These are phyloP conservation scores for Metarhizium album DNA, from an alignment of 2,329 filamentous ascomycete genomes.

Conservation along the genomic window DNA sequence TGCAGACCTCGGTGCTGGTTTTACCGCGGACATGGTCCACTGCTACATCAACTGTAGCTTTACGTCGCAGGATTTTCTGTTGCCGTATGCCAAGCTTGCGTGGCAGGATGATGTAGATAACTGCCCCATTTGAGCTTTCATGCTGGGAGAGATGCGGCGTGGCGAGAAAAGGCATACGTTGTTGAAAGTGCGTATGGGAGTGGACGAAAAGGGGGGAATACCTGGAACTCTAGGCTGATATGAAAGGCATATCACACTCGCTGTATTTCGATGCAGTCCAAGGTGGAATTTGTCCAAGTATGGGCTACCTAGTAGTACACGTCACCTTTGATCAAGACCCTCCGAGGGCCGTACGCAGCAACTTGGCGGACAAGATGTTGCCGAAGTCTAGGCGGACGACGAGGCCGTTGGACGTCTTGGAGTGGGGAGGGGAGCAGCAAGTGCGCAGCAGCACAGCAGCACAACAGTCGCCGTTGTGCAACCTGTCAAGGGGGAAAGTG, in stretches of 20 bases:
- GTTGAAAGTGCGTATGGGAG: too few relatives aligned
- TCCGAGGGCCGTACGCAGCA: conserved; percentile 37
- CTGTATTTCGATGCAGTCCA: background rate
- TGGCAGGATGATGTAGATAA: conserved; percentile 26
- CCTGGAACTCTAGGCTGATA: too few relatives aligned
- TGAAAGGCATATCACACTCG: too few relatives aligned
- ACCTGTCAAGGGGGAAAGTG: conserved; percentile 31
- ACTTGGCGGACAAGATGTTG: conserved; percentile 30
- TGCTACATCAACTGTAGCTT: conserved; percentile 30
- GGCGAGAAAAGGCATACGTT: too few relatives aligned
- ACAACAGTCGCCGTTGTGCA: too few relatives aligned
- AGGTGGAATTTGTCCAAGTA: background rate
- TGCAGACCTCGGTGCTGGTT: conserved; percentile 24
- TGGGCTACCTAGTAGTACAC: conserved; percentile 28
- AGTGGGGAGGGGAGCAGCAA: too few relatives aligned
- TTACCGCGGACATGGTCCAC: conserved; percentile 22
- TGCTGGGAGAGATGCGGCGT: too few relatives aligned
- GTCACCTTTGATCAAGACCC: conserved; percentile 37
- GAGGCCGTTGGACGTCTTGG: conserved; percentile 59
- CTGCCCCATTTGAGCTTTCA: conserved; percentile 21
- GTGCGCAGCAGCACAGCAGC: too few relatives aligned
- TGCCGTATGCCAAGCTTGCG: conserved; percentile 26
- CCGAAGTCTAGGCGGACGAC: conserved; percentile 33
- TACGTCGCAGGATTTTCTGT: conserved; percentile 27
- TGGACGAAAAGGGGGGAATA: too few relatives aligned